These are phyloP conservation scores for Xanthoparmelia taractica DNA, from an alignment of 495 filamentous ascomycete species.

Conservation along the genomic window DNA sequence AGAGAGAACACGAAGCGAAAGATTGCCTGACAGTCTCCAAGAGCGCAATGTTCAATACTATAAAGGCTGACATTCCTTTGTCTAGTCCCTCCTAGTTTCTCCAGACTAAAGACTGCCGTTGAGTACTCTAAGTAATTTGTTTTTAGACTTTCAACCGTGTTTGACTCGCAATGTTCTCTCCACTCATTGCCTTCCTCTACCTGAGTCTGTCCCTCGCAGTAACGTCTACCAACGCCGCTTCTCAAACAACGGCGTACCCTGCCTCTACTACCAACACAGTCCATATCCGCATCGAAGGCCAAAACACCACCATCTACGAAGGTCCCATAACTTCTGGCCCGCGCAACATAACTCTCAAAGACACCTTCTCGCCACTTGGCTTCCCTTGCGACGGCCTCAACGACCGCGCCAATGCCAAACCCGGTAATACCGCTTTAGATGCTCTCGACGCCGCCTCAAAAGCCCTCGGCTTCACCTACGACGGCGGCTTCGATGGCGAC, in stretches of 20 bases:
- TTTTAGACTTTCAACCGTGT: too few species aligned
- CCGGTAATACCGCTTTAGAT: constrained; percentile 13
- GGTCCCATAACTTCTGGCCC: constrained; percentile 20
- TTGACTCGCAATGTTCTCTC: neutral
- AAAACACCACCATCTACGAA: constrained; percentile 15
- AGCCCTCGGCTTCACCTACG: constrained; percentile 10
- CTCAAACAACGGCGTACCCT: neutral
- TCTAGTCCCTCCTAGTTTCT: neutral
- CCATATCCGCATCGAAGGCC: constrained; percentile 17
- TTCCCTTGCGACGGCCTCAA: constrained; percentile 10
- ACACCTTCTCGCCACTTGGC: neutral
- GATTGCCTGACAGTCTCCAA: neutral
- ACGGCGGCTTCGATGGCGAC: neutral
- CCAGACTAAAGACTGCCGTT: neutral
- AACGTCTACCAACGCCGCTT: neutral
- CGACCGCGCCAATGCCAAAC: constrained; percentile 2
- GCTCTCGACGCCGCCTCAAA: constrained; percentile 20
- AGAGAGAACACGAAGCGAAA: neutral
- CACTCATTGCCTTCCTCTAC: neutral
- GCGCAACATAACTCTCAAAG: constrained; percentile 10
- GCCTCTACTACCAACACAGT: neutral
- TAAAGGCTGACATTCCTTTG: neutral
- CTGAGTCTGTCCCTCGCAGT: neutral
- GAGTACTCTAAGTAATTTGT: neutral
- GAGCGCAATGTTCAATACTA: neutral